A percentile compares a stretch with the other conserved stretches of the same genome.
Evolutionary conservation across 1,284 basidiomycete genomes (phyloP).

Genomic region (Moesziomyces antarcticus): DNA sequence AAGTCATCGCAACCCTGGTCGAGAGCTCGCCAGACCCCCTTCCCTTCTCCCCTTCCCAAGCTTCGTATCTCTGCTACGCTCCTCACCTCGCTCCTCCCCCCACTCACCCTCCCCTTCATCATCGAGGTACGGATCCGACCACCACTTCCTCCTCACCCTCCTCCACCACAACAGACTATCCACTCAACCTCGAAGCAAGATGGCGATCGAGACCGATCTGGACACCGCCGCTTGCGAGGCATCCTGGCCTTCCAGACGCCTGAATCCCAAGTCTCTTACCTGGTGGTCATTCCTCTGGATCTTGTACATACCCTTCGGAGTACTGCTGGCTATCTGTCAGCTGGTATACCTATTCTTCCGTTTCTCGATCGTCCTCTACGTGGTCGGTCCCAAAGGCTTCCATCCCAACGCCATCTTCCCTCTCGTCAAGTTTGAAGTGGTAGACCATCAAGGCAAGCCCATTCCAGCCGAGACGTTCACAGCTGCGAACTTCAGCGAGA

Average conservation of each 20-base stretch:
- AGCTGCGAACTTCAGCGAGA: constrained; percentile 4
- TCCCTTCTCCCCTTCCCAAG: no score
- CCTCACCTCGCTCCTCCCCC: no score
- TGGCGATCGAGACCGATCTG: constrained; percentile 32
- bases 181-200: constrained; percentile 6
- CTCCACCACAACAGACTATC: neutral
- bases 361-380: constrained; percentile 1
- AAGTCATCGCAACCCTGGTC: no score
- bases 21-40: no score
- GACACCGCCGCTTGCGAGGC: constrained; percentile 33
- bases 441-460: constrained; percentile 16
- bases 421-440: constrained; percentile 21
- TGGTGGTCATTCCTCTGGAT: constrained; percentile 33
- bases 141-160: neutral
- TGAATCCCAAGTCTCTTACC: constrained; percentile 25
- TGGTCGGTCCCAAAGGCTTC: constrained; percentile 19
- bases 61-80: no score
- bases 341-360: constrained; percentile 14
- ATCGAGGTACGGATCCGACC: neutral
- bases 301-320: constrained; percentile 19
- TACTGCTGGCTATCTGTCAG: constrained; percentile 16
- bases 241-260: constrained; percentile 29
- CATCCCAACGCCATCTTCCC: constrained; percentile 19
- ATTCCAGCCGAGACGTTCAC: constrained; percentile 18
- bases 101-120: no score